phyloP scores from a whole-genome alignment of 2,329 filamentous ascomycete genomes.

The Calycina herbarum region DNA sequence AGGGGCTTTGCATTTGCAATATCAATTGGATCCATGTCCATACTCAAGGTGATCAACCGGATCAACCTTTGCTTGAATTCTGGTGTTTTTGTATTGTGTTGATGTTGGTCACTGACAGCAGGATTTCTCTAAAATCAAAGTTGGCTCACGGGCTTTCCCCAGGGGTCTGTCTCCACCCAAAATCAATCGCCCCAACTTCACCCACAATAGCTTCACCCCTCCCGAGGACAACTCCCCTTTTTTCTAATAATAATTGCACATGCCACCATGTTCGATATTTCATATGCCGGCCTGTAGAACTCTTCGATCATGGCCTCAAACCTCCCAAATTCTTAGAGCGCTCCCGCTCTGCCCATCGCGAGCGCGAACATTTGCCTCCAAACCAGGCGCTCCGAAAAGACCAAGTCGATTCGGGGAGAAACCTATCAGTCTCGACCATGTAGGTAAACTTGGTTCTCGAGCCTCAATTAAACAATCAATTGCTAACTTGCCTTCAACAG shows the following conservation, averaged over 20 bases:
- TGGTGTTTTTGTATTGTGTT: too few species aligned
- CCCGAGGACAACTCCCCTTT: neutral
- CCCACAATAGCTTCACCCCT: too few species aligned
- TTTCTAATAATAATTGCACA: neutral
- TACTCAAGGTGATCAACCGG: neutral
- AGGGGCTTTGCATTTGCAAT: constrained; percentile 49
- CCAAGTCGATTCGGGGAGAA: constrained; percentile 9
- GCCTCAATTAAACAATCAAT: neutral
- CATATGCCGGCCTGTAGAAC: constrained; percentile 6
- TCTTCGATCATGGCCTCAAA: neutral
- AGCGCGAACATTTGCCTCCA: constrained; percentile 4
- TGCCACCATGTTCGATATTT: constrained; percentile 5
- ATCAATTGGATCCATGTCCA: constrained; percentile 42
- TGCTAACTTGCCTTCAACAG: constrained; percentile 37
- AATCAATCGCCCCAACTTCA: neutral
- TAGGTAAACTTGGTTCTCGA: constrained; percentile 37
- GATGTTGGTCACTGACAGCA: too few species aligned
- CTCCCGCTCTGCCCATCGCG: neutral
- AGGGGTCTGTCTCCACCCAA: too few species aligned
- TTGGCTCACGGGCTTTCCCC: too few species aligned
- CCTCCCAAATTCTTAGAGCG: neutral
- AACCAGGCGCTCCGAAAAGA: constrained; percentile 1
- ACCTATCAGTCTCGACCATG: constrained; percentile 59
- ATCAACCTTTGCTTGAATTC: neutral
- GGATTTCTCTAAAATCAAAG: too few species aligned